These are phyloP conservation scores for Dendrobium officinale DNA, from an alignment of 106 monocot species.

Conservation along the genomic window DNA sequence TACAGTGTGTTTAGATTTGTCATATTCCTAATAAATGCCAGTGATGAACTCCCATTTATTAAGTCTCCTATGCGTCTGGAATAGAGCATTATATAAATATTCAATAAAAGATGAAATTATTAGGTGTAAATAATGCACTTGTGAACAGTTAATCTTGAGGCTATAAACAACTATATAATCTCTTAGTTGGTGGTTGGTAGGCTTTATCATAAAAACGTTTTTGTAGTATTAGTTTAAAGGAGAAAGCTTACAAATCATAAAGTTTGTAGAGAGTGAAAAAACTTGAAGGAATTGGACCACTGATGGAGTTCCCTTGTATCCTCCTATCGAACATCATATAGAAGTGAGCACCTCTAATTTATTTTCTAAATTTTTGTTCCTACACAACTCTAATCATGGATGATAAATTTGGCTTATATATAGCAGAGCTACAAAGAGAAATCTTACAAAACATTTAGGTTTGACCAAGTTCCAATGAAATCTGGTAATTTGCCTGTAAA, in stretches of 20 bases:
- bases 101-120: not conserved
- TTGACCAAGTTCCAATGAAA: slow-evolving; percentile 47
- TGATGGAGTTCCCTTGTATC: slow-evolving; percentile 69
- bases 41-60: slow-evolving; percentile 54
- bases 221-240: no score
- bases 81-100: not conserved
- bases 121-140: no score
- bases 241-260: slow-evolving; percentile 24
- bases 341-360: not conserved
- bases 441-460: slow-evolving; percentile 52
- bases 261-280: slow-evolving; percentile 35
- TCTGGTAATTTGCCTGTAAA: slow-evolving; percentile 79
- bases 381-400: not conserved
- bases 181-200: no score
- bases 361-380: not conserved
- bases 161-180: no score
- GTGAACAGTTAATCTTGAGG: no score
- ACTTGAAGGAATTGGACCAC: slow-evolving; percentile 67
- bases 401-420: no score
- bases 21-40: slow-evolving; percentile 63
- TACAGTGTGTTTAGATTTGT: slow-evolving; percentile 65
- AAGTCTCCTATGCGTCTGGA: slow-evolving; percentile 72
- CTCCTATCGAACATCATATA: slow-evolving; percentile 31
- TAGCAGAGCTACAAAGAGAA: not conserved
- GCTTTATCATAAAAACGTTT: no score